Percentiles rank a stretch among this genome's conserved stretches.
phyloP scores from a whole-genome alignment of 257 asterid species.

The Rhazya stricta region DNA sequence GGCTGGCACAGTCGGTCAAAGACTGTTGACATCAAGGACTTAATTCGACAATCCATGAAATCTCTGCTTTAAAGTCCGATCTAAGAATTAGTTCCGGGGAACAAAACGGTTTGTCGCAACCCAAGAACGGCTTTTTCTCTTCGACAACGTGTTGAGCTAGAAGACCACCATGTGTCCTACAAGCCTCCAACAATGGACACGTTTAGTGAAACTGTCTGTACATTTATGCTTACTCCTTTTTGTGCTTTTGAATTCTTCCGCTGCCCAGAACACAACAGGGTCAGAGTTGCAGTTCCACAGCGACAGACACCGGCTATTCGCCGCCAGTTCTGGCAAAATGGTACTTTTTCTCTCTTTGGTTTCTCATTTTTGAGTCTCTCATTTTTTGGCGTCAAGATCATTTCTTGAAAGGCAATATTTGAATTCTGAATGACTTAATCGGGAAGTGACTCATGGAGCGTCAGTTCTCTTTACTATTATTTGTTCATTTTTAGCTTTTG shows the following conservation, averaged over 20 bases:
- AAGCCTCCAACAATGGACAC: constrained; percentile 5
- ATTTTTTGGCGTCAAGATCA: neutral
- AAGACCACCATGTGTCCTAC: constrained; percentile 10
- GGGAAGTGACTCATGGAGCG: neutral
- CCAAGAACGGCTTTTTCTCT: neutral
- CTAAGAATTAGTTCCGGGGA: constrained; percentile 6
- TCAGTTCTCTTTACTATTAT: neutral
- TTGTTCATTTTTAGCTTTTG: neutral
- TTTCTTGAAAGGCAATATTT: neutral
- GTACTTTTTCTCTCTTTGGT: constrained; percentile 4
- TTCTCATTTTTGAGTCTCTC: neutral
- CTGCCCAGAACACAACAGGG: neutral
- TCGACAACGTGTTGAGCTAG: constrained; percentile 4
- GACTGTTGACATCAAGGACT: too few relatives aligned
- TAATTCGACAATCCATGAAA: too few relatives aligned
- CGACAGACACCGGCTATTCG: constrained; percentile 1
- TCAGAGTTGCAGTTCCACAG: neutral
- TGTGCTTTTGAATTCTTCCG: neutral
- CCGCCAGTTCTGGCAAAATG: constrained; percentile 10
- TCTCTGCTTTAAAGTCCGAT: neutral
- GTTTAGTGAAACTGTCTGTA: constrained; percentile 6
- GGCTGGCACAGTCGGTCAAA: too few relatives aligned
- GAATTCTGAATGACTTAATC: neutral
- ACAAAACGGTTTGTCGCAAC: neutral
- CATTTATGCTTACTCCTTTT: constrained; percentile 4